Percentiles rank a stretch among this genome's conserved stretches.
These are phyloP conservation scores for Cetradonia linearis DNA, from an alignment of 495 filamentous ascomycete genomes.

Conservation along the genomic window DNA sequence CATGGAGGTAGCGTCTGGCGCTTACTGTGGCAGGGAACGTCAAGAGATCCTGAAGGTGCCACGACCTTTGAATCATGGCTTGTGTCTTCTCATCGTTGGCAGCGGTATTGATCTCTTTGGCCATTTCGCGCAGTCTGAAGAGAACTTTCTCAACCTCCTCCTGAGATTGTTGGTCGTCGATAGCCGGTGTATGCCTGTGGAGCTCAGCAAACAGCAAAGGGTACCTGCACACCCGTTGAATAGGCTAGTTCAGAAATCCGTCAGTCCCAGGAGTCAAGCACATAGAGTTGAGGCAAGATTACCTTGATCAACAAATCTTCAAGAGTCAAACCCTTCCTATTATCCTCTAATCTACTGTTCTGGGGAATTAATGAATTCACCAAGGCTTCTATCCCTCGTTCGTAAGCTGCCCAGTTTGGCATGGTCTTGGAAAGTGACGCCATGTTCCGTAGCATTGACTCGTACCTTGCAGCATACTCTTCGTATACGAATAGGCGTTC, in stretches of 20 bases:
- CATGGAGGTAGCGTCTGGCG: slow-evolving; percentile 1
- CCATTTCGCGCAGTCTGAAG: slow-evolving; percentile 57
- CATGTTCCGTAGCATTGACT: slow-evolving; percentile 67
- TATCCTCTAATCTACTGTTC: slow-evolving; percentile 50
- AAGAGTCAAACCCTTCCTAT: slow-evolving; percentile 65
- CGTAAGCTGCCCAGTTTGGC: slow-evolving; percentile 68
- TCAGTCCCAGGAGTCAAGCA: not conserved
- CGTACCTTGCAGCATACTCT: slow-evolving; percentile 79
- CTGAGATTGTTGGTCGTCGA: slow-evolving; percentile 73
- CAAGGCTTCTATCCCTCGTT: slow-evolving; percentile 79
- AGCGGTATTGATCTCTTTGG: slow-evolving; percentile 66
- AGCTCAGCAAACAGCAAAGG: slow-evolving; percentile 78
- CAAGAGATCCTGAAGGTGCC: slow-evolving; percentile 69
- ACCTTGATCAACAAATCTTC: slow-evolving; percentile 90
- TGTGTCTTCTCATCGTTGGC: slow-evolving; percentile 47
- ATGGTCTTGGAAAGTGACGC: slow-evolving; percentile 56
- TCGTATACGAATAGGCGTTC: slow-evolving; percentile 75
- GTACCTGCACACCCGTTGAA: slow-evolving; percentile 90
- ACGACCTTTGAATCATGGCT: slow-evolving; percentile 55
- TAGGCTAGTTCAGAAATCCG: slow-evolving; percentile 49
- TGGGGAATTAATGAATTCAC: slow-evolving; percentile 63
- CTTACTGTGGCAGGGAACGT: slow-evolving; percentile 60
- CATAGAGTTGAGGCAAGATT: not conserved
- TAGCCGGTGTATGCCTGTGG: slow-evolving; percentile 66
- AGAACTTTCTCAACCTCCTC: slow-evolving; percentile 67